Base-by-base conservation (phyloP, 1,284 basidiomycete genomes). In the Prillingera fragicola region DNA sequence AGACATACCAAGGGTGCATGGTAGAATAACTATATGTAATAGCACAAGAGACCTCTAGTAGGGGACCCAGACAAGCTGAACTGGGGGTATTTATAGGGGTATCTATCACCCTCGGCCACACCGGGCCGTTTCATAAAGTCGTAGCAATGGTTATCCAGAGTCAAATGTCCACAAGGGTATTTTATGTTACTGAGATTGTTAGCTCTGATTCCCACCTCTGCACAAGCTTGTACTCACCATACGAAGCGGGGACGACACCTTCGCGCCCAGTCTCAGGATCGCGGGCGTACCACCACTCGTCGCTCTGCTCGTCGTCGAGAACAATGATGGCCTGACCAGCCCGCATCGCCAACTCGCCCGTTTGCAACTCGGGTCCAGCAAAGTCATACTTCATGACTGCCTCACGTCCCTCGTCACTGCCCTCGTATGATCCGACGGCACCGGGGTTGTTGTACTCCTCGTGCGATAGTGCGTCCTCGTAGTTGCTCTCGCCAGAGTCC, bases 281-380 rank as follows among this genome's bases (percentile, higher is more conserved):
- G 34, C 86, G 79, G 43, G 84, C 86, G 62, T 86, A 91, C 88
- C 88, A 92, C 88, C 89, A 92, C 41, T 88, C 89, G 52, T 45
- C 55, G 39, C 56, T 58, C 48, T 67, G 62, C 37, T 62, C 57
- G 54, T 67, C 61, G 52, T 67, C 64, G 27, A 64, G 45, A 9
- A 67, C 56, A 7, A 67, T 43, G 27, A 69, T 45, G 46, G 57
- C 50, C 48, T 68, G 60, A 15, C 69, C 69, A 3, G 66, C 64
- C 36, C 52, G 56, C 61, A 70, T 64, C 22, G 49, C 36, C 55
- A 71, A 54, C 48, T 71, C 69, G 26, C 69, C 65, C 13, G 63
- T 57, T 39, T 66, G 67, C 33, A 59, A 45, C 17, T 62, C 62
- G 8, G 56, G 62, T 17, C 60, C 61, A 35, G 58, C 55, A 46